These are phyloP conservation scores for Lunasporangiospora selenospora DNA, from an alignment of 192 early-diverging fungal genomes.

Conservation along the genomic window DNA sequence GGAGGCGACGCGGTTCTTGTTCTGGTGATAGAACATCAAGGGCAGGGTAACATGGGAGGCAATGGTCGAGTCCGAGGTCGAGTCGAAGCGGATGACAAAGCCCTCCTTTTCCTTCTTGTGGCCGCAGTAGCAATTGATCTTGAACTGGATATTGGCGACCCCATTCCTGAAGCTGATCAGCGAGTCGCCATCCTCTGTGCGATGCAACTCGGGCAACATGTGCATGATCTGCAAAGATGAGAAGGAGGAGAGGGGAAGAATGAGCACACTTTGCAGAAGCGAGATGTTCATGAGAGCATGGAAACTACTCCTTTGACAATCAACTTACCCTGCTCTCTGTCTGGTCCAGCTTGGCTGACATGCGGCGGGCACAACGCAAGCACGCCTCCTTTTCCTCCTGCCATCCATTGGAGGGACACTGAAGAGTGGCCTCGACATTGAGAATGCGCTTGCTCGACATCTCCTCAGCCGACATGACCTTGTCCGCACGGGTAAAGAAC, in stretches of 20 bases:
- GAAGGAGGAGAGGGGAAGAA: neutral
- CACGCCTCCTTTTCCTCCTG: conserved; percentile 48
- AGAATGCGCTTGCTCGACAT: conserved; percentile 37
- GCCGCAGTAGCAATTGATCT: conserved; percentile 48
- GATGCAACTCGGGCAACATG: conserved; percentile 41
- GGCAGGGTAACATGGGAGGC: conserved; percentile 48
- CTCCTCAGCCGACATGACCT: conserved; percentile 40
- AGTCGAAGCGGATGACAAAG: conserved; percentile 47
- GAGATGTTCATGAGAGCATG: too few relatives aligned
- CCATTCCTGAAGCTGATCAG: conserved; percentile 40
- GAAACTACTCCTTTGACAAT: too few relatives aligned
- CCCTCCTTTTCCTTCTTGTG: conserved; percentile 49
- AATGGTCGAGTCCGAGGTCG: conserved; percentile 28
- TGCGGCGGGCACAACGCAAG: conserved; percentile 43
- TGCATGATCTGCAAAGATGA: conserved; percentile 30
- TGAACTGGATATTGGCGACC: conserved; percentile 47
- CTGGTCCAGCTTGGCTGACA: conserved; percentile 44
- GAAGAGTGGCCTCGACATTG: conserved; percentile 29
- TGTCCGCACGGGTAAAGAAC: conserved; percentile 41
- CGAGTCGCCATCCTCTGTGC: conserved; percentile 36
- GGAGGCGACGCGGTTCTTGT: conserved; percentile 43
- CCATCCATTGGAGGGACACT: conserved; percentile 46
- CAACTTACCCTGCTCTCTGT: conserved; percentile 39
- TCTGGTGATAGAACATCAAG: conserved; percentile 48
- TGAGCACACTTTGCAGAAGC: too few relatives aligned